Base-by-base conservation (phyloP, 2,329 filamentous ascomycete species). In the Botrytis tulipae region DNA sequence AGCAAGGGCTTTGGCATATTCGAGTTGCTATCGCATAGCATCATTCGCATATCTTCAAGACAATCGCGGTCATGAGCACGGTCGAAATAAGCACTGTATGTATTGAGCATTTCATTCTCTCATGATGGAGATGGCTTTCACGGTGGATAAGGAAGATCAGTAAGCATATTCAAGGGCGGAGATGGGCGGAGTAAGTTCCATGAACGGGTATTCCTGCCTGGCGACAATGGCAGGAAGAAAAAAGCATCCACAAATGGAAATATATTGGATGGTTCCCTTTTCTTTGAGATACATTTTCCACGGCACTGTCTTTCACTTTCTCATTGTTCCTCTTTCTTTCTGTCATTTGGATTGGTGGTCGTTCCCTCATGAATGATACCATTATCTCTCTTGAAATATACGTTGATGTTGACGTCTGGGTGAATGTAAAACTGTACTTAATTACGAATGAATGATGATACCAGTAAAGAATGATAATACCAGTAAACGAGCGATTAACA, bases 21-120 rank as follows among this genome's bases (percentile, higher is more conserved):
- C 18, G n/a, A 57, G 65, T 54, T 68, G 65, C 25, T 25, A 42
- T 42, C 29, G 25, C n/a, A 42, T 32, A 22, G 35, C 48, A 68
- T 68, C 37, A 54, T 42, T 68, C 54, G 66, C 66, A 57, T 57
- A 18, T 25, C 48, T 42, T 68, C 35, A n/a, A 32, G 66, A n/a
- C 48, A 48, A 29, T 68, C 20, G 54, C 25, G 18, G 35, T 42
- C 48, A 68, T 22, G 40, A 68, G 48, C 48, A 68, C 32, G 40
- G 40, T 68, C 54, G 20, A 57, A 37, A 42, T n/a, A 68, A 42
- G 48, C 25, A 68, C n/a, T 42, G 66, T 68, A 68, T 57, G 48
- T 57, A 57, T 68, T 42, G 66, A 68, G 48, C 66, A 18, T 68
- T 68, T 68, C 66, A 68, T 68, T 68, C 48, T 68, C 66, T 68